Base-by-base conservation (phyloP, 2,329 filamentous ascomycete species). In the Botrytis porri region DNA sequence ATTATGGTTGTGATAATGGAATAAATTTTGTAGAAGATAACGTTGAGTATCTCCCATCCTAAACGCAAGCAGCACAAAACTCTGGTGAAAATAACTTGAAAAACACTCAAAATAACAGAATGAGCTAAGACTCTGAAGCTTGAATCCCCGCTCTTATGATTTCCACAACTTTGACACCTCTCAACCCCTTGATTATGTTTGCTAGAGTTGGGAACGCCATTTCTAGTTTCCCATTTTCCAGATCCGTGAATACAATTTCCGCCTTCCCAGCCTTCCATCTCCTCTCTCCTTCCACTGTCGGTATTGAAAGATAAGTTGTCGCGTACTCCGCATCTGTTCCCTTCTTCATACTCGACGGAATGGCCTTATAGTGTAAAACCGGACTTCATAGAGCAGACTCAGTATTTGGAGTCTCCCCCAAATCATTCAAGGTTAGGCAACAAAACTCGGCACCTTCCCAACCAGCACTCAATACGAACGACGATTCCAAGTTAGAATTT, bases 371-470 rank as follows among this genome's bases (percentile, higher is more conserved):
- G 25, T 37, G 32, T 18, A 48, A 20, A n/a, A 37, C 22, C 6
- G 43, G 32, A 25, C 6, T 37, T 18, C 12, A 32, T 37, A 65
- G 43, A n/a, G 48, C 63, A 25, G 63, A 51, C 4, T 65, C 63
- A 32, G 43, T 29, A n/a, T 37, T 10, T 35, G 63, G 22, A 51
- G 43, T 48, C 43, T 48, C 43, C 32, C 63, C 29, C 35, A 75
- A 69, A 39, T 62, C 71, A 9, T 70, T 45, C 22, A 75, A 69
- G 37, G 22, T 70, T 14, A 76, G 59, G 22, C 59, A 60, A 60
- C 75, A 76, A 65, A 76, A 77, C 32, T 72, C 73, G 12, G 70
- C 74, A 37, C 76, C 73, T 72, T 77, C 72, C 76, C 76, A 77
- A 10, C 76, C 74, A 59, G 76, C 75, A 25, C 69, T 77, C 18